These are phyloP conservation scores for Russula foetens DNA, from an alignment of 768 basidiomycete species.

Conservation along the genomic window DNA sequence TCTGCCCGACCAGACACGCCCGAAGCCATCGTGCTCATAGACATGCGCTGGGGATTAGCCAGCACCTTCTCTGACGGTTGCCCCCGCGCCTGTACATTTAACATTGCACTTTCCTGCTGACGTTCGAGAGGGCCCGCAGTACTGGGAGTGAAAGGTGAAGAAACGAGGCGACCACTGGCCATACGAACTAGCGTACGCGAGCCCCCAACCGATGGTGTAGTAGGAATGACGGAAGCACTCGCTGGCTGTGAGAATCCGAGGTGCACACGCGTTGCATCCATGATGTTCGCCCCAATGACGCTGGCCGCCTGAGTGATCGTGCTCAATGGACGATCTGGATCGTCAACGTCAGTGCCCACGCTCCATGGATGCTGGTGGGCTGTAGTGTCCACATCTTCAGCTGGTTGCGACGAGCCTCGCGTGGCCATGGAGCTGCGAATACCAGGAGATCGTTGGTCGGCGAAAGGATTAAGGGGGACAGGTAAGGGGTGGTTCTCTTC, in stretches of 20 bases:
- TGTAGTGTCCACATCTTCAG: constrained; percentile 21
- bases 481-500: constrained; percentile 27
- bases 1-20: constrained; percentile 66
- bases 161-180: constrained; percentile 54
- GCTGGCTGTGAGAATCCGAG: constrained; percentile 38
- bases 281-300: constrained; percentile 42
- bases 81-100: constrained; percentile 51
- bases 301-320: constrained; percentile 46
- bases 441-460: constrained; percentile 43
- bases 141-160: constrained; percentile 31
- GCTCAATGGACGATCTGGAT: constrained; percentile 47
- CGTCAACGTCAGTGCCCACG: constrained; percentile 25
- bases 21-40: constrained; percentile 44
- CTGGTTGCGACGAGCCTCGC: constrained; percentile 20
- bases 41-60: constrained; percentile 29
- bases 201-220: constrained; percentile 21
- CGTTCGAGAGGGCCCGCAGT: constrained; percentile 39
- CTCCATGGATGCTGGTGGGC: constrained; percentile 10
- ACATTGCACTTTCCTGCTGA: constrained; percentile 58
- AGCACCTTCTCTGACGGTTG: constrained; percentile 31
- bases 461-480: constrained; percentile 46
- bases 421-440: constrained; percentile 26
- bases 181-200: constrained; percentile 46
- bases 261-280: constrained; percentile 60
- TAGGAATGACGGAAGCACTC: constrained; percentile 21